Base-by-base conservation (phyloP, 2,329 filamentous ascomycete genomes). In the Colletotrichum coccodes region DNA sequence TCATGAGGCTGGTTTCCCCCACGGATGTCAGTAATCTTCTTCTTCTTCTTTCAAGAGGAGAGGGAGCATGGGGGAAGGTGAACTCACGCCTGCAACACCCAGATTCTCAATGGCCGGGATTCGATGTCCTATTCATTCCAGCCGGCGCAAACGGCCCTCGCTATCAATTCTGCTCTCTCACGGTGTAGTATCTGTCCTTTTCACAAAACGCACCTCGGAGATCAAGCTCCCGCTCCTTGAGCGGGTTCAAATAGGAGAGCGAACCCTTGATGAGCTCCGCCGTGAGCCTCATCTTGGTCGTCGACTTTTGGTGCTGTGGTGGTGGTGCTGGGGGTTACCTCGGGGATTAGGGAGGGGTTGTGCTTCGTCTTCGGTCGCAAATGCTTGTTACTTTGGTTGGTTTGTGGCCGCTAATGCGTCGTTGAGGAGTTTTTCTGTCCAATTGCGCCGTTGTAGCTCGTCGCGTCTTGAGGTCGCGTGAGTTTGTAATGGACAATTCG, bases 191-290 rank as follows among this genome's bases (percentile, higher is more conserved):
- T 96, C 94, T 95, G 93, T 87, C 91, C 94, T 94, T 97, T 94
- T 92, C 92, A 90, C 32, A 28, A 77, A 83, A 88, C 94, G 90
- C 93, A 98, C 96, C 96, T 97, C 96, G 91, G 77, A 99, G 94
- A 87, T 98, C 95, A 81, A 99, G 90, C 89, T 99, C 96, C 83
- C 96, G 94, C 89, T 99, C 96, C 85, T 96, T 97, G 82, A 99
- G 89, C 80, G 95, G 95, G 84, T 98, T 99, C 84, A 98, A 92
- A 88, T 98, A 99, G 81, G 95, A 98, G 75, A 97, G 92, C 79
- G 96, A 97, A 82, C 90, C 91, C 83, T 94, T 90, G 84, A 99
- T 97, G 78, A 98, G 91, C 82, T 98, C 96, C 75, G 94, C 91
- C 72, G 95, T 98, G 84, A 99, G 91, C 87, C 95, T 92, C 96